Conservation (phyloP, 2,329 filamentous ascomycete species). For the Cercospora canescens region DNA sequence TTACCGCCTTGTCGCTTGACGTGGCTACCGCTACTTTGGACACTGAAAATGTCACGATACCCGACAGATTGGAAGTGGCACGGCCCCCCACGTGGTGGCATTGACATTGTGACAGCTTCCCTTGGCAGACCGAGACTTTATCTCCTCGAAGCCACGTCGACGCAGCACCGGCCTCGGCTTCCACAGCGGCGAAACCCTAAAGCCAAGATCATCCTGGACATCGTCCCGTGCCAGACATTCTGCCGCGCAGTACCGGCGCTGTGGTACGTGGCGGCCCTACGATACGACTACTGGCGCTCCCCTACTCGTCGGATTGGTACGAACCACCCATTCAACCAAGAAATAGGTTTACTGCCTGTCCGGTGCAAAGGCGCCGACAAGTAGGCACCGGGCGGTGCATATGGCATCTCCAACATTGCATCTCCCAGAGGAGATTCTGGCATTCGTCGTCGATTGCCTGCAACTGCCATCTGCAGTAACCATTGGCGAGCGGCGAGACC, state of each 20-base stretch:
- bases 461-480: conserved; percentile 7
- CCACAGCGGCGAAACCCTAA: not conserved
- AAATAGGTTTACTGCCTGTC: not conserved
- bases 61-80: not conserved
- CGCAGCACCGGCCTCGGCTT: not conserved
- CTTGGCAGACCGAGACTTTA: not conserved
- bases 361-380: not conserved
- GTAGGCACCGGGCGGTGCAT: not conserved
- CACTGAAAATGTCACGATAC: not conserved
- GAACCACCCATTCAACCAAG: not conserved
- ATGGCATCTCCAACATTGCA: conserved; percentile 9
- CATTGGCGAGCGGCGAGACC: conserved; percentile 9
- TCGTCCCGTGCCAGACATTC: not conserved
- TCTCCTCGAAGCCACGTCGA: too few species aligned
- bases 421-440: conserved; percentile 17
- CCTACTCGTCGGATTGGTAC: not conserved
- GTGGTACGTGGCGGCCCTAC: not conserved
- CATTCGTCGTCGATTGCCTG: conserved; percentile 1
- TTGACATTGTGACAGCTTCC: not conserved
- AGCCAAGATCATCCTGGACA: not conserved
- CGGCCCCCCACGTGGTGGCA: not conserved
- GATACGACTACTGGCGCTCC: not conserved
- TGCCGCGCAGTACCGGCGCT: not conserved
- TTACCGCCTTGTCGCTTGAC: not conserved
- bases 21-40: not conserved